Percentiles rank a stretch among this genome's conserved stretches.
These are phyloP conservation scores for Daldinia sp. DNA, from an alignment of 2,329 filamentous ascomycete species.

Conservation along the genomic window DNA sequence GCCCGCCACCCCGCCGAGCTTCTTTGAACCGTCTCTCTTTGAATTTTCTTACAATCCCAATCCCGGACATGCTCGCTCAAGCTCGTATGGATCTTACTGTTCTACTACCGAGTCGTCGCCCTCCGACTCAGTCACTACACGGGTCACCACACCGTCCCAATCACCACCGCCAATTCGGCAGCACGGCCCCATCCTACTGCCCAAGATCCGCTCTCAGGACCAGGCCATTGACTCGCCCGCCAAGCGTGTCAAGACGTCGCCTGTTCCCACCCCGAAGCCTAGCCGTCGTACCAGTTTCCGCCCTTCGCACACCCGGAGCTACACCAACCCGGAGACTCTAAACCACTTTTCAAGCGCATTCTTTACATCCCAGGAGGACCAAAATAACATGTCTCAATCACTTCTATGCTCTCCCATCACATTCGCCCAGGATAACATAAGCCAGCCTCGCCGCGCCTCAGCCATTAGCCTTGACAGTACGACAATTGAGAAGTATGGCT, in stretches of 20 bases:
- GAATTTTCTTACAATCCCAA: constrained; percentile 61
- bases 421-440: constrained; percentile 59
- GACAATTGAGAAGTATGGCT: constrained; percentile 75
- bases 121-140: constrained; percentile 72
- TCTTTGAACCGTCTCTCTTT: constrained; percentile 65
- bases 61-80: constrained; percentile 66
- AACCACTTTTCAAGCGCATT: constrained; percentile 54
- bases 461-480: constrained; percentile 72
- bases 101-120: constrained; percentile 69
- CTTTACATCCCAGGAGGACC: constrained; percentile 48
- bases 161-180: constrained; percentile 76
- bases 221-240: constrained; percentile 70
- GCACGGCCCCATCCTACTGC: constrained; percentile 80
- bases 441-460: constrained; percentile 65
- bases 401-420: constrained; percentile 73
- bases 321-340: constrained; percentile 67
- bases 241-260: constrained; percentile 66
- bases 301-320: constrained; percentile 64
- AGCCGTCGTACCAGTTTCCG: constrained; percentile 49
- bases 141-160: constrained; percentile 71
- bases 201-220: constrained; percentile 87
- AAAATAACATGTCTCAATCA: constrained; percentile 52
- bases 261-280: constrained; percentile 51
- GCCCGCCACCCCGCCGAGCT: constrained; percentile 59
- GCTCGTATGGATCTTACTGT: constrained; percentile 72